Conservation (phyloP, 306 rosid genomes). For the Gastrolobium villosum region DNA sequence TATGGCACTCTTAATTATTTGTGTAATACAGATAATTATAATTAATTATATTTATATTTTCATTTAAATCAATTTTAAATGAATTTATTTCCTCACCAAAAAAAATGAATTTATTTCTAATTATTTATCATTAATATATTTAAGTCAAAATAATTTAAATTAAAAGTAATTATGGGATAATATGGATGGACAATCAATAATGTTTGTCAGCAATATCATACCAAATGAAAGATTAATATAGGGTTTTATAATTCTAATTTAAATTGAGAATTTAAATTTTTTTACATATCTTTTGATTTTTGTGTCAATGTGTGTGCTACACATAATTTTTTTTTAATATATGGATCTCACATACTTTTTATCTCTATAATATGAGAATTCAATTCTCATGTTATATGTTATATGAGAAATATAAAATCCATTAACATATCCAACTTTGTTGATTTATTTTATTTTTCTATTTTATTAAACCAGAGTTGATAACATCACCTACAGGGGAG, state of each 20-base stretch:
- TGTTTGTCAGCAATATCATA: background rate
- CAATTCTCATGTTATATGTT: no score
- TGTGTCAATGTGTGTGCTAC: no score
- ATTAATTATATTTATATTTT: background rate
- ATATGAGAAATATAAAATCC: no score
- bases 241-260: no score
- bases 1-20: background rate
- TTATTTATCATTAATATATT: background rate
- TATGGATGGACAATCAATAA: background rate
- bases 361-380: no score
- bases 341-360: no score
- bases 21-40: background rate
- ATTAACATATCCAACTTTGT: background rate
- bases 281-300: no score
- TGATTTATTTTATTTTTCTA: background rate
- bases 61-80: background rate
- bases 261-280: no score
- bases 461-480: background rate
- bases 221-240: background rate
- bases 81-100: no score
- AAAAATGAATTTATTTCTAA: background rate
- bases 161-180: background rate
- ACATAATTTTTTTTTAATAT: no score
- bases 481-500: slow-evolving; percentile 35
- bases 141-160: background rate